Evolutionary conservation across 2,329 filamentous ascomycete genomes (phyloP).

Genomic region (Boeremia exigua): DNA sequence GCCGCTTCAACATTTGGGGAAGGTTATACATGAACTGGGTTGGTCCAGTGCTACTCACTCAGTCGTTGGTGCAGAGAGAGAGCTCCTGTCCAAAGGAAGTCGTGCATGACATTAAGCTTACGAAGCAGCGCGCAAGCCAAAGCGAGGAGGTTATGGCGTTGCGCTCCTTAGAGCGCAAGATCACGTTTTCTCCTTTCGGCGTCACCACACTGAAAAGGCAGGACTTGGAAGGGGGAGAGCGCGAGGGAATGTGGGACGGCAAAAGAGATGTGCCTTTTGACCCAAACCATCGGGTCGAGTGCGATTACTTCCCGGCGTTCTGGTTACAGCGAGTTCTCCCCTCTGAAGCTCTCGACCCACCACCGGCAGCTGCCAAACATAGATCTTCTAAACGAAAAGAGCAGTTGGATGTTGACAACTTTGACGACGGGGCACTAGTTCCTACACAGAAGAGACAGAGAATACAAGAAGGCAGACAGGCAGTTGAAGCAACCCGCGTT

Average conservation of each 20-base stretch:
- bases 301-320: conserved; percentile 43
- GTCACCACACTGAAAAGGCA: conserved; percentile 38
- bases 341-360: conserved; percentile 25
- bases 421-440: background rate
- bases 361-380: conserved; percentile 13
- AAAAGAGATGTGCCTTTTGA: conserved; percentile 34
- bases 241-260: conserved; percentile 33
- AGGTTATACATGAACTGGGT: conserved; percentile 49
- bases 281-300: conserved; percentile 41
- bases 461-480: background rate
- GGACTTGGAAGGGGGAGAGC: conserved; percentile 35
- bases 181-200: conserved; percentile 46
- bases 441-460: conserved; percentile 10
- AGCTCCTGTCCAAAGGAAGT: conserved; percentile 19
- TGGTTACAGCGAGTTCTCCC: conserved; percentile 42
- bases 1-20: conserved; percentile 49
- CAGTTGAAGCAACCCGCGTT: background rate
- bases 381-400: conserved; percentile 23
- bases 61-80: conserved; percentile 22
- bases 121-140: conserved; percentile 34
- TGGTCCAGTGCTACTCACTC: conserved; percentile 45
- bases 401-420: background rate
- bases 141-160: conserved; percentile 16
- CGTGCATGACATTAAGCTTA: conserved; percentile 39
- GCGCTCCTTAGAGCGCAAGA: conserved; percentile 34